These are phyloP conservation scores for Auxenochlorella pyrenoidosa DNA, from an alignment of 139 green algal species.

Conservation along the genomic window DNA sequence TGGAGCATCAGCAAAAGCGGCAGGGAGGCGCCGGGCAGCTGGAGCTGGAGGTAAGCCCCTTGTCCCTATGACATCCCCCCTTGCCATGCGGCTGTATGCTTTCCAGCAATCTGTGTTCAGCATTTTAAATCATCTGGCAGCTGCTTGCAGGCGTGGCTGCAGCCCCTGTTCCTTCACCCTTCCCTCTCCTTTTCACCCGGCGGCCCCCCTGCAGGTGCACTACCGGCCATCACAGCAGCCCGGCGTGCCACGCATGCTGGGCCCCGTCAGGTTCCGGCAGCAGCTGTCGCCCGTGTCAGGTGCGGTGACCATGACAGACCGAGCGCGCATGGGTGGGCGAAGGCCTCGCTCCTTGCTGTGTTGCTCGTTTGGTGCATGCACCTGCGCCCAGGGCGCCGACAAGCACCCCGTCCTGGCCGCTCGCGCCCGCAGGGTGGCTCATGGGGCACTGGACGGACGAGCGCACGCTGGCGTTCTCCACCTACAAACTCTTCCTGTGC, in stretches of 20 bases:
- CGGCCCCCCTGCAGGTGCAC: neutral
- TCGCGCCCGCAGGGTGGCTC: constrained; percentile 20
- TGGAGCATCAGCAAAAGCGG: neutral
- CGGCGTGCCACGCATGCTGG: constrained; percentile 14
- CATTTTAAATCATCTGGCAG: no score
- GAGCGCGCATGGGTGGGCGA: no score
- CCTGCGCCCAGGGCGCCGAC: no score
- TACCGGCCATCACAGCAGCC: neutral
- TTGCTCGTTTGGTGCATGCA: neutral
- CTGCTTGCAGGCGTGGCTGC: no score
- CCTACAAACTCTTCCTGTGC: constrained; percentile 23
- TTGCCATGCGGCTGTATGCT: no score
- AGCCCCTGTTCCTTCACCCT: neutral
- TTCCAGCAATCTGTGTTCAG: no score
- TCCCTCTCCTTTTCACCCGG: neutral
- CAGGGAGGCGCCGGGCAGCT: neutral
- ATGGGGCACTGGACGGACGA: constrained; percentile 27
- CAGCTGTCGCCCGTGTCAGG: constrained; percentile 9
- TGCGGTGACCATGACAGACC: neutral
- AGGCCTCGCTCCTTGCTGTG: no score
- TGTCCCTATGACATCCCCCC: no score
- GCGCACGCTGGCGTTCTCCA: constrained; percentile 1
- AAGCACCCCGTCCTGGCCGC: no score
- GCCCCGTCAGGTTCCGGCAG: constrained; percentile 23
- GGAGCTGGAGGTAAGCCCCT: neutral